Evolutionary conservation across 331 rosid species (phyloP).

Genomic region (Stylosanthes scabra): DNA sequence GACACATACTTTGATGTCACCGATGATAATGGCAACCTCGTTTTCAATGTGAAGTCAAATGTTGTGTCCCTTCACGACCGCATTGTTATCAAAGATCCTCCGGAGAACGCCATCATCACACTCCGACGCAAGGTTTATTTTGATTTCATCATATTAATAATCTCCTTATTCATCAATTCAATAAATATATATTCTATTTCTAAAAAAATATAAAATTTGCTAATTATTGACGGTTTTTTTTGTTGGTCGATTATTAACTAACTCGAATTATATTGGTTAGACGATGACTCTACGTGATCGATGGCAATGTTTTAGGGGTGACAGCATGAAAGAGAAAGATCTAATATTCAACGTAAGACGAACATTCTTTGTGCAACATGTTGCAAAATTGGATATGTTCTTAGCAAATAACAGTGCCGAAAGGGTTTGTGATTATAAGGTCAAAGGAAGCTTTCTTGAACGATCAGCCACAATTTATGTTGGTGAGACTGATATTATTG

Average conservation of each 20-base stretch:
- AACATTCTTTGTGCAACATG: constrained; percentile 48
- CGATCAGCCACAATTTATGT: constrained; percentile 59
- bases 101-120: constrained; percentile 48
- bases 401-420: constrained; percentile 53
- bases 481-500: constrained; percentile 36
- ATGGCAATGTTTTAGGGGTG: constrained; percentile 67
- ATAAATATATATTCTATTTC: too few relatives aligned
- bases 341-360: constrained; percentile 52
- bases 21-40: constrained; percentile 42
- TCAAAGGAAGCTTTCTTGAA: constrained; percentile 58
- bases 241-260: too few relatives aligned
- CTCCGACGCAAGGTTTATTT: constrained; percentile 45
- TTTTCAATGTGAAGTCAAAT: constrained; percentile 49
- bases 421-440: constrained; percentile 54
- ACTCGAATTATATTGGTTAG: neutral
- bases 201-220: too few relatives aligned
- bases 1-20: constrained; percentile 54
- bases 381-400: constrained; percentile 60
- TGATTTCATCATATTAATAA: neutral
- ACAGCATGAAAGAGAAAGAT: constrained; percentile 44
- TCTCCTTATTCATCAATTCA: too few relatives aligned
- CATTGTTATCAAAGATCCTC: constrained; percentile 47
- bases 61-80: constrained; percentile 41
- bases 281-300: constrained; percentile 49
- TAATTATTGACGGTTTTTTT: too few relatives aligned